These are phyloP conservation scores for Nadsonia commutata DNA, from an alignment of 1,139 yeast genomes.

Conservation along the genomic window DNA sequence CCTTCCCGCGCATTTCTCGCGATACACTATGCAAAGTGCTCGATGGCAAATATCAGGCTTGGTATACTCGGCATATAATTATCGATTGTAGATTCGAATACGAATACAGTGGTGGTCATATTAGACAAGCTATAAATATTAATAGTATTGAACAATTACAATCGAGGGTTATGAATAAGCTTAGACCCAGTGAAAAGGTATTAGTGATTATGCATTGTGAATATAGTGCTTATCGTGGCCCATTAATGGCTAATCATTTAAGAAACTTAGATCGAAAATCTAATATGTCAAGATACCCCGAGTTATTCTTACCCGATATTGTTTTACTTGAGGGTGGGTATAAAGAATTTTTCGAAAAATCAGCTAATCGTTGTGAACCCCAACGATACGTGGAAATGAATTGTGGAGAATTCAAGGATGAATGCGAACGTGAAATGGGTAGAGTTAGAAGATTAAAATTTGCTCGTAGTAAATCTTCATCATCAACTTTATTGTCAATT, in stretches of 20 bases:
- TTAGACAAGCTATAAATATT: conserved; percentile 65
- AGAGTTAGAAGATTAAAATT: conserved; percentile 35
- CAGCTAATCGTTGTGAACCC: conserved; percentile 47
- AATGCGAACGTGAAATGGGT: conserved; percentile 61
- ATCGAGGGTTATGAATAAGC: conserved; percentile 6
- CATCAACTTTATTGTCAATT: background rate
- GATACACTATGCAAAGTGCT: conserved; percentile 50
- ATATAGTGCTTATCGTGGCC: conserved; percentile 84
- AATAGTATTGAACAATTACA: conserved; percentile 49
- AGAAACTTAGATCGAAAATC: conserved; percentile 67
- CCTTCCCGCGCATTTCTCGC: conserved; percentile 60
- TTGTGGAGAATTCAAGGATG: conserved; percentile 47
- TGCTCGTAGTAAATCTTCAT: background rate
- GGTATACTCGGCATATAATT: conserved; percentile 46
- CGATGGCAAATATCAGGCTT: conserved; percentile 36
- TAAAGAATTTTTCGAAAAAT: conserved; percentile 51
- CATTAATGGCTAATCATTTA: conserved; percentile 76
- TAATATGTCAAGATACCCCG: conserved; percentile 66
- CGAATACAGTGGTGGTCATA: conserved; percentile 88
- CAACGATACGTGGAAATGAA: conserved; percentile 80
- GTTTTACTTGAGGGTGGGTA: conserved; percentile 87
- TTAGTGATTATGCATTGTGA: conserved; percentile 85
- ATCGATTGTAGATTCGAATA: conserved; percentile 88
- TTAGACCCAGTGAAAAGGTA: conserved; percentile 20
- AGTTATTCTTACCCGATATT: conserved; percentile 72